Conservation (phyloP, 345 rosid species). For the Moringa oleifera region DNA sequence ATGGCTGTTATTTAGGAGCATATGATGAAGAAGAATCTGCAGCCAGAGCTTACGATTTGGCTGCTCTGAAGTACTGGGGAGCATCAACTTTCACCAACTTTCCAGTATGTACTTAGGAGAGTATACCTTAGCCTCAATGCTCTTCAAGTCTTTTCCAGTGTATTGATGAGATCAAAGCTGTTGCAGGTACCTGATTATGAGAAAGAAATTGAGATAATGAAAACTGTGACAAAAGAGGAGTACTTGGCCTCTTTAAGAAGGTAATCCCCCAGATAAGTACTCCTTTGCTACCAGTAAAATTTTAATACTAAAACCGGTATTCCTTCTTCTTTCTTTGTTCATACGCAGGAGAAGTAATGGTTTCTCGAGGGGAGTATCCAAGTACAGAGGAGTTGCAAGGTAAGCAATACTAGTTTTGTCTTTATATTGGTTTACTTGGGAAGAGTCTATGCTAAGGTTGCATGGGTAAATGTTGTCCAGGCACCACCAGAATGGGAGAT, state of each 20-base stretch:
- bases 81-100: slow-evolving; percentile 28
- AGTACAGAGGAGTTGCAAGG: slow-evolving; percentile 46
- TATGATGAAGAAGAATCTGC: slow-evolving; percentile 47
- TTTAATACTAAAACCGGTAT: no score
- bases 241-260: slow-evolving; percentile 34
- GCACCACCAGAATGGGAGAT: slow-evolving; percentile 78
- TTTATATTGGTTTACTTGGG: neutral
- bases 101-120: slow-evolving; percentile 15
- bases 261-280: slow-evolving; percentile 8
- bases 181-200: slow-evolving; percentile 26
- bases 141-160: no score
- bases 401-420: neutral
- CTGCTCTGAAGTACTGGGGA: slow-evolving; percentile 41
- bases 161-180: no score
- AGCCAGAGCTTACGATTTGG: slow-evolving; percentile 39
- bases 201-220: slow-evolving; percentile 34
- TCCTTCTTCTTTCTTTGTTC: neutral
- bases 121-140: no score
- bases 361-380: slow-evolving; percentile 41
- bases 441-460: neutral
- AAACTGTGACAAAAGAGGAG: slow-evolving; percentile 30
- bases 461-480: slow-evolving; percentile 18
- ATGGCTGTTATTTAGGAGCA: slow-evolving; percentile 19
- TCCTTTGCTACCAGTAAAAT: no score
- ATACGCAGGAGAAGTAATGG: slow-evolving; percentile 43